A percentile compares a stretch with the other conserved stretches of the same genome.
Conservation (phyloP, 169 alveolate species). For the Cryptosporidium ryanae region DNA sequence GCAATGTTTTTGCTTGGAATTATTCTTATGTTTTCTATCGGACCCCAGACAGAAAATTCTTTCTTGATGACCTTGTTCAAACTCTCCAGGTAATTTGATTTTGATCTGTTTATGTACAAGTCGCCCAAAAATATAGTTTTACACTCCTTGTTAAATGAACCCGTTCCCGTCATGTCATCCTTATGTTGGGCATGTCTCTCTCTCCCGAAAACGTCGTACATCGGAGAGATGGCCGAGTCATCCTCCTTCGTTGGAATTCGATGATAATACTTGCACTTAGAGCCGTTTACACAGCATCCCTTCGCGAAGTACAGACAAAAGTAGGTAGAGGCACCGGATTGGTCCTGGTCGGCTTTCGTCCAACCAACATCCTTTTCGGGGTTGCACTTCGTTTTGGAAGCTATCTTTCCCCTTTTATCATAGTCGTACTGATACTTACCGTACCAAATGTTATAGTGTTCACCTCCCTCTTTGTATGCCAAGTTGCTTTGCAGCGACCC, state of each 20-base stretch:
- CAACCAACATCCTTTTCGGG: constrained; percentile 96
- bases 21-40: constrained; percentile 91
- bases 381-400: constrained; percentile 91
- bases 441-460: constrained; percentile 99
- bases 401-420: constrained; percentile 86
- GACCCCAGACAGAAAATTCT: constrained; percentile 96
- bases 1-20: constrained; percentile 94
- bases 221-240: constrained; percentile 89
- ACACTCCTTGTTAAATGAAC: constrained; percentile 95
- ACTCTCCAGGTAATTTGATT: constrained; percentile 87
- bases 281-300: constrained; percentile 98
- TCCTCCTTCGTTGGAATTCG: constrained; percentile 95
- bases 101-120: constrained; percentile 86
- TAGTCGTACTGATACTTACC: constrained; percentile 95
- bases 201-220: constrained; percentile 98
- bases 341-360: constrained; percentile 92
- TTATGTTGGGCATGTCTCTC: constrained; percentile 94
- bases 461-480: constrained; percentile 94
- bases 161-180: constrained; percentile 98
- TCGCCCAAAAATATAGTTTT: constrained; percentile 94
- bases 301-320: constrained; percentile 96
- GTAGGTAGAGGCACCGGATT: constrained; percentile 83
- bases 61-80: constrained; percentile 92
- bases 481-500: constrained; percentile 66
- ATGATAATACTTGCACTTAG: constrained; percentile 95